Evolutionary conservation across 169 alveolate species (phyloP).

Genomic region (Eimeria falciformis): DNA sequence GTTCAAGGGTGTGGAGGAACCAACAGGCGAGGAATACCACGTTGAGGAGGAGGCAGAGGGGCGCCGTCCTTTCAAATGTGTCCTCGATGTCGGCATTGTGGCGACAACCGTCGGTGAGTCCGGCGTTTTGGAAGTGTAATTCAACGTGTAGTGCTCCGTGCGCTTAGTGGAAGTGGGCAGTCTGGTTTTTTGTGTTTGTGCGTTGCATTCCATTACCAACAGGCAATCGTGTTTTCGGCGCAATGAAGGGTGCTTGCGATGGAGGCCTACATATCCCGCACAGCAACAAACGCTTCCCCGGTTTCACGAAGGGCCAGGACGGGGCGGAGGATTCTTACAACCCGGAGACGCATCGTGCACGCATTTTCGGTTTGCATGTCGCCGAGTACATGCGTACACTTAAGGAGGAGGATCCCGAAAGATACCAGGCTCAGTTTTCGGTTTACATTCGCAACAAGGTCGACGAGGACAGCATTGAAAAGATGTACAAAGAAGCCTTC

Average conservation of each 20-base stretch:
- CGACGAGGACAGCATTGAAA: constrained; percentile 96
- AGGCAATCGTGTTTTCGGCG: constrained; percentile 99
- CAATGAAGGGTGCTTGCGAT: constrained; percentile 99
- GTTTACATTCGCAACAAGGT: constrained; percentile 95
- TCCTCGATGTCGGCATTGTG: constrained; percentile 99
- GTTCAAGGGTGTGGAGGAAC: constrained; percentile 95
- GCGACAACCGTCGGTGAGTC: constrained; percentile 95
- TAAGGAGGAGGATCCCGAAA: constrained; percentile 97
- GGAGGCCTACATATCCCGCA: constrained; percentile 99
- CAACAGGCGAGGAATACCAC: constrained; percentile 97
- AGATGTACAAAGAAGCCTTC: constrained; percentile 97
- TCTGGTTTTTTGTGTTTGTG: neutral
- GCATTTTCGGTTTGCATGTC: constrained; percentile 98
- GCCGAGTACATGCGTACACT: constrained; percentile 96
- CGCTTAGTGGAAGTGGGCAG: neutral
- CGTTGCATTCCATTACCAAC: neutral
- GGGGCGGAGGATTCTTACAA: constrained; percentile 95
- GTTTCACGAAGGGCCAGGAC: constrained; percentile 89
- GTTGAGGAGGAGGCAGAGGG: constrained; percentile 95
- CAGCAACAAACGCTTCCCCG: constrained; percentile 99
- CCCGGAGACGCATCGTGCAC: constrained; percentile 98
- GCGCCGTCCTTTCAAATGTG: constrained; percentile 99
- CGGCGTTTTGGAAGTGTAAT: neutral
- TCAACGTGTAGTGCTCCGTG: neutral
- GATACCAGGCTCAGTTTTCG: constrained; percentile 96